phyloP scores from a whole-genome alignment of 2,329 filamentous ascomycete species.

The Hypomyces perniciosus region DNA sequence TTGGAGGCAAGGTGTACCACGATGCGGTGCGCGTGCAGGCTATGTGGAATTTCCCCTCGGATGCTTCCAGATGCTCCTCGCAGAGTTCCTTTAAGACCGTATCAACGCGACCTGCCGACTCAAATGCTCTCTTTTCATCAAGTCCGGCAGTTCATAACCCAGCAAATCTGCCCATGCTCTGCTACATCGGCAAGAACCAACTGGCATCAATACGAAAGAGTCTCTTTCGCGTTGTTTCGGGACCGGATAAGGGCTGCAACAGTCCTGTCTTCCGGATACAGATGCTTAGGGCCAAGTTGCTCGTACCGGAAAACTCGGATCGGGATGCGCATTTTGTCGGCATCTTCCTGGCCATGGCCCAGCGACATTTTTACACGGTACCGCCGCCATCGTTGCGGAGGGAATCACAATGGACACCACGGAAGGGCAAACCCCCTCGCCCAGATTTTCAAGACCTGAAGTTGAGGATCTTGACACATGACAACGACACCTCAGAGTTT shows the following conservation, averaged over 20 bases:
- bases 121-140: conserved; percentile 21
- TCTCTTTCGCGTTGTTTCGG: conserved; percentile 40
- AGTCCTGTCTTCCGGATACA: conserved; percentile 44
- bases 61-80: conserved; percentile 19
- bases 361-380: conserved; percentile 43
- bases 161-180: conserved; percentile 30
- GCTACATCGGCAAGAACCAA: conserved; percentile 44
- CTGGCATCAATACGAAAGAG: conserved; percentile 40
- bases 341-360: conserved; percentile 51
- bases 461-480: conserved; percentile 46
- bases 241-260: conserved; percentile 38
- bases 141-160: conserved; percentile 18
- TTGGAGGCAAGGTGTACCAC: conserved; percentile 40
- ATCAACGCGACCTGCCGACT: conserved; percentile 30
- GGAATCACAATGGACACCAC: conserved; percentile 23
- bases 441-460: conserved; percentile 42
- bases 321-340: conserved; percentile 49
- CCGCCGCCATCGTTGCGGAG: conserved; percentile 18
- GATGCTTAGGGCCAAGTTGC: conserved; percentile 38
- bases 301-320: conserved; percentile 42
- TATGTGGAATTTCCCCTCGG: conserved; percentile 40
- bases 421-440: conserved; percentile 16
- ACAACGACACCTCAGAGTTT: conserved; percentile 43
- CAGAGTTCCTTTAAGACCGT: conserved; percentile 31
- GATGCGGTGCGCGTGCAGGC: conserved; percentile 43